These are phyloP conservation scores for Lentinula boryana DNA, from an alignment of 768 basidiomycete genomes.

Conservation along the genomic window DNA sequence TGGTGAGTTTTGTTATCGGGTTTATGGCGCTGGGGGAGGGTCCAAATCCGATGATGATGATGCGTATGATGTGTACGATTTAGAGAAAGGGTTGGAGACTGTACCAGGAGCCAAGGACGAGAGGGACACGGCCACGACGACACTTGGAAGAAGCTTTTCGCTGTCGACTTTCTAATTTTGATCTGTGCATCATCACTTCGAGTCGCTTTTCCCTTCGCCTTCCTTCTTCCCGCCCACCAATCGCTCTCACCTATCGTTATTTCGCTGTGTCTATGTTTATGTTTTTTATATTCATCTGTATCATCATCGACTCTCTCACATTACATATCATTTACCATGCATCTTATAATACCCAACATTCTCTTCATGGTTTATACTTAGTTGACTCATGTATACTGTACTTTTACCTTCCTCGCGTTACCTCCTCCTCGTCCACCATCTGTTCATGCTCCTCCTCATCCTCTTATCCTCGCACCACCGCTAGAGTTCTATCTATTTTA, in stretches of 20 bases:
- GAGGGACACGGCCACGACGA: slow-evolving; percentile 30
- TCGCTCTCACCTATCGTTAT: slow-evolving; percentile 35
- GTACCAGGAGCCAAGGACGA: slow-evolving; percentile 45
- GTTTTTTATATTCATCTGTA: slow-evolving; percentile 16
- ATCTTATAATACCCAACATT: background rate
- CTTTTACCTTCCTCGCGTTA: slow-evolving; percentile 5
- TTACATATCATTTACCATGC: slow-evolving; percentile 12
- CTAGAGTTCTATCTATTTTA: background rate
- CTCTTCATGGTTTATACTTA: slow-evolving; percentile 6
- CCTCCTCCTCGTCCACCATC: slow-evolving; percentile 2
- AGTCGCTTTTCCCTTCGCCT: background rate
- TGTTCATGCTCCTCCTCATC: background rate
- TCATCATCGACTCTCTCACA: slow-evolving; percentile 2
- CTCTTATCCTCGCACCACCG: background rate
- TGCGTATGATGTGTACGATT: background rate
- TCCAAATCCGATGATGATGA: background rate
- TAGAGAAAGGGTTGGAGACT: slow-evolving; percentile 57
- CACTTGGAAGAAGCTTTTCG: slow-evolving; percentile 35
- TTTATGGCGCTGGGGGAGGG: slow-evolving; percentile 4
- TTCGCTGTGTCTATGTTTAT: slow-evolving; percentile 38
- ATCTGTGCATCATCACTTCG: background rate
- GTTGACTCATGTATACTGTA: slow-evolving; percentile 11
- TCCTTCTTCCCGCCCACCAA: slow-evolving; percentile 13
- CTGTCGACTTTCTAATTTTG: slow-evolving; percentile 48
- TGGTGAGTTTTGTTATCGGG: background rate